Base-by-base conservation (phyloP, 768 basidiomycete species). In the Mycena galericulata region DNA sequence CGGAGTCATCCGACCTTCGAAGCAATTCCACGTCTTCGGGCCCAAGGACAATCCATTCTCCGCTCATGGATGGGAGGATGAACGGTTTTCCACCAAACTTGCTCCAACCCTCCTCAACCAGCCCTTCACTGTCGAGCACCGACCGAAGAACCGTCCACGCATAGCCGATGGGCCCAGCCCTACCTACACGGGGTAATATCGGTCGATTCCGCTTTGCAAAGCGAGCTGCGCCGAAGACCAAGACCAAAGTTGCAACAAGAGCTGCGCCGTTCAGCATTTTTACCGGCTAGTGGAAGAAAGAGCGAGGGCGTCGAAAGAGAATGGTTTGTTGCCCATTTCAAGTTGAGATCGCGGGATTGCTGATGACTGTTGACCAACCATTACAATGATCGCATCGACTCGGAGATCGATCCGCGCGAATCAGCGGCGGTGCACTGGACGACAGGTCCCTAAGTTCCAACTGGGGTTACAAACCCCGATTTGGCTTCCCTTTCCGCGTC, bases 111-210 rank as follows among this genome's bases (percentile, higher is more conserved):
- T 74, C 71, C 30, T 72, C 59, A 6, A 74, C 54, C 0, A 74
- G 36, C 17, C 57, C 61, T 1, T 70, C 53, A 22, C 62, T 63
- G 20, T 67, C 49, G 6, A 72, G 47, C 4, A 67, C 40, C 3
- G 61, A 72, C 4, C 66, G 62, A 3, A 74, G 15, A 11, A 68
- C 69, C 7, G 73, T 69, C 55, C 63, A 65, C 3, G 59, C 53
- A 36, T 72, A 74, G 20, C 73, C 73, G 8, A 70, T 26, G 29
- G 63, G 62, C n/a, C 71, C 71, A 24, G 66, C 41, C 17, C 56
- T 45, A 11, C 73, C 73, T 18, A 72, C 58, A 18, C 73, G 69
- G 61, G 72, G 53, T 55, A 64, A 40, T 32, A 62, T 27, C n/a
- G 67, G 38, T 22, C 56, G 56, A 38, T 67, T 60, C 20, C 32